Evolutionary conservation across 805 yeast genomes (phyloP).

Genomic region (Kodamaea kaohsiungensis): DNA sequence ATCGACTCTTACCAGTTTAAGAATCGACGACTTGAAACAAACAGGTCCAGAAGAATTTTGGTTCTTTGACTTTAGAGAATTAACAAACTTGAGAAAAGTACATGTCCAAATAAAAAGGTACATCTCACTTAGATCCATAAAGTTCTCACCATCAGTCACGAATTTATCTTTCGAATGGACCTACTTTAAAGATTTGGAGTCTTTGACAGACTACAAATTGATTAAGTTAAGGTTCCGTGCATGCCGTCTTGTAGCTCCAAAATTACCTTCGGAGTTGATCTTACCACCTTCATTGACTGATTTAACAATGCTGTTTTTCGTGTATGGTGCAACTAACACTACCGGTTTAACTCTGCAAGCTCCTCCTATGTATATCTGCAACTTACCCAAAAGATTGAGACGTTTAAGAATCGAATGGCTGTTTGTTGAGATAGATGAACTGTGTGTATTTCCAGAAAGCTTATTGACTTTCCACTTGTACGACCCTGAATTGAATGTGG

Average conservation of each 20-base stretch:
- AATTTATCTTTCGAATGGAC: slow-evolving; percentile 1
- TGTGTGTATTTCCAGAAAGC: neutral
- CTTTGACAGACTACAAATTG: neutral
- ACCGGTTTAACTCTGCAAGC: neutral
- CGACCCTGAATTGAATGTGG: neutral
- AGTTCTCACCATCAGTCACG: neutral
- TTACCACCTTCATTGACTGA: neutral
- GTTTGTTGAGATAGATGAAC: neutral
- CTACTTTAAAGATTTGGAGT: neutral
- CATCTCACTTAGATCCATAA: neutral
- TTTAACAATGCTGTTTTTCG: slow-evolving; percentile 1
- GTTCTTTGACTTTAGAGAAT: neutral
- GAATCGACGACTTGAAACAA: neutral
- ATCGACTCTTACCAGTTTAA: neutral
- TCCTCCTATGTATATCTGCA: neutral
- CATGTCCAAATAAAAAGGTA: neutral
- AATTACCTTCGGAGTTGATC: neutral
- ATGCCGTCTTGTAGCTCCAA: neutral
- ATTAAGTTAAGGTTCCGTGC: neutral
- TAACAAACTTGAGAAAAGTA: neutral
- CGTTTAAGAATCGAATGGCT: neutral
- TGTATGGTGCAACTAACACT: neutral
- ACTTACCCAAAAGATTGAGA: neutral
- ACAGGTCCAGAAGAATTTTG: neutral
- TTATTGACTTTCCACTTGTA: neutral